These are phyloP conservation scores for Planoprotostelium fungivorum DNA, from an alignment of 78 protist genomes.

Conservation along the genomic window DNA sequence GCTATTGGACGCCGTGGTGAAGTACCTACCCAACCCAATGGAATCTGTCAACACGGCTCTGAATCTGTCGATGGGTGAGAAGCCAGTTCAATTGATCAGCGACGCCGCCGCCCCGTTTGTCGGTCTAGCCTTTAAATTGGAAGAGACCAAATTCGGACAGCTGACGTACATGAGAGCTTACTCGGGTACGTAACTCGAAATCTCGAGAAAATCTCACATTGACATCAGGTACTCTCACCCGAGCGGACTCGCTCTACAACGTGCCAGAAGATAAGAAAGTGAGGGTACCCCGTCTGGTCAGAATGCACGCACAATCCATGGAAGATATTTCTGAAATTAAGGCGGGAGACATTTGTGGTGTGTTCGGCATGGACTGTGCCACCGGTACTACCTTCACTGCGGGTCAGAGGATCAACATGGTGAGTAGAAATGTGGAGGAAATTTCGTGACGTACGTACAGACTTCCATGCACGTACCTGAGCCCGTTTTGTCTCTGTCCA, in stretches of 20 bases:
- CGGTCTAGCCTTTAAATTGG: conserved; percentile 90
- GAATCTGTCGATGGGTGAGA: conserved; percentile 13
- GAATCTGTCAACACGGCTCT: conserved; percentile 59
- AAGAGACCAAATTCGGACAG: conserved; percentile 85
- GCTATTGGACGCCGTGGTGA: conserved; percentile 82
- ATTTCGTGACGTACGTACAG: not conserved
- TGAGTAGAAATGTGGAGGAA: not conserved
- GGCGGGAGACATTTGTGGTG: conserved; percentile 95
- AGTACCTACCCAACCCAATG: conserved; percentile 85
- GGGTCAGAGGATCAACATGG: not conserved
- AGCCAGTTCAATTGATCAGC: conserved; percentile 34
- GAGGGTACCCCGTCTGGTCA: conserved; percentile 80
- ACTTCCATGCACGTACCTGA: conserved; percentile 92
- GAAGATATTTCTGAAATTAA: conserved; percentile 66
- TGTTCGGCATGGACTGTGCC: conserved; percentile 93
- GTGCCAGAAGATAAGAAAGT: conserved; percentile 51
- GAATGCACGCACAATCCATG: conserved; percentile 91
- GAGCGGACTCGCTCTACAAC: conserved; percentile 75
- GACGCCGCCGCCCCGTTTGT: conserved; percentile 67
- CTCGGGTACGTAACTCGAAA: conserved; percentile 66
- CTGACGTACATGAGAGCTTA: conserved; percentile 94
- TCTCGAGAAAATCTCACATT: not conserved
- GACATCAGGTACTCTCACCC: conserved; percentile 10
- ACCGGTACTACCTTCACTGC: conserved; percentile 93
- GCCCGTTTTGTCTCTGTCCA: conserved; percentile 88